Evolutionary conservation across 2,329 filamentous ascomycete species (phyloP).

Genomic region (Periconia sp.): DNA sequence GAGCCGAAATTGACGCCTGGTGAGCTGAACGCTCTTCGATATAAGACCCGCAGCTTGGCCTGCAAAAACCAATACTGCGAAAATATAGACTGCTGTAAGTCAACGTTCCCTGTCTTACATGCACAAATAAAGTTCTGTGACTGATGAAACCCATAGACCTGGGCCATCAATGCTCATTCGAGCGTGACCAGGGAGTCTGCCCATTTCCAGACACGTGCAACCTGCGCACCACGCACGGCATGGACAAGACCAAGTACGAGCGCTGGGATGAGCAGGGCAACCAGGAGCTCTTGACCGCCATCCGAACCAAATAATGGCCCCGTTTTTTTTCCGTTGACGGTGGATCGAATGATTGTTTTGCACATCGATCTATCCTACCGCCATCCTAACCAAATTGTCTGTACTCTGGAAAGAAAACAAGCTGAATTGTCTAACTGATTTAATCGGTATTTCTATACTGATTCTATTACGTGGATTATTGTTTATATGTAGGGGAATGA

Average conservation of each 20-base stretch:
- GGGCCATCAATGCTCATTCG: conserved; percentile 44
- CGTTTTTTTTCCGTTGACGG: neutral
- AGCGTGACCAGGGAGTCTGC: conserved; percentile 42
- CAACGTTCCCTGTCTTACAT: neutral
- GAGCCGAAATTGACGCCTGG: conserved; percentile 40
- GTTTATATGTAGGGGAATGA: no score
- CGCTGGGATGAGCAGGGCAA: conserved; percentile 29
- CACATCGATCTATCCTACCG: neutral
- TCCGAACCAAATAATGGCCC: neutral
- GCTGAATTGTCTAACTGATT: no score
- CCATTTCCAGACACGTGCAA: conserved; percentile 41
- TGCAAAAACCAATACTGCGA: conserved; percentile 45
- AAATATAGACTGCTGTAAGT: conserved; percentile 46
- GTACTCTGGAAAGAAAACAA: no score
- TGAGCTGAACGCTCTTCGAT: conserved; percentile 44
- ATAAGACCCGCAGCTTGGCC: conserved; percentile 44
- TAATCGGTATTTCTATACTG: no score
- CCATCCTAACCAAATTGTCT: neutral
- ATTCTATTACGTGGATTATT: no score
- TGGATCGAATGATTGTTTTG: neutral
- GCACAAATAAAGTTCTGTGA: neutral
- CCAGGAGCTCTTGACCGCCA: conserved; percentile 10
- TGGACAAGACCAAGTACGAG: conserved; percentile 38
- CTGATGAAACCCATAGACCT: conserved; percentile 25
- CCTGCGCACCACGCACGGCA: conserved; percentile 42